Conservation (phyloP, 495 filamentous ascomycete genomes). For the Annulohypoxylon bovei region DNA sequence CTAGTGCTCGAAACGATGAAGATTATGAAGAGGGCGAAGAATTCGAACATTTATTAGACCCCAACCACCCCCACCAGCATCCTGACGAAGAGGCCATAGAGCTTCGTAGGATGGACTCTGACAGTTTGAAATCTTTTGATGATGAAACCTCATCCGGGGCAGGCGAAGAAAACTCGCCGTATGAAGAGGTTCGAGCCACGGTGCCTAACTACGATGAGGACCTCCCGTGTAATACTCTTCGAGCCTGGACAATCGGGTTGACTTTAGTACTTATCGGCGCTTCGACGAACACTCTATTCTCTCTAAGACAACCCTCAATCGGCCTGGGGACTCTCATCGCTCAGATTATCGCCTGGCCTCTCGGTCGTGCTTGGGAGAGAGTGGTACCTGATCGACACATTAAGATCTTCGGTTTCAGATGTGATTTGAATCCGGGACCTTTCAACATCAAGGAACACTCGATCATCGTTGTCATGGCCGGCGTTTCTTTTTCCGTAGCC, state of each 20-base stretch:
- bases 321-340: slow-evolving; percentile 73
- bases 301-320: slow-evolving; percentile 71
- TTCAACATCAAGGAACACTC: slow-evolving; percentile 83
- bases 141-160: slow-evolving; percentile 47
- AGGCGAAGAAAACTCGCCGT: slow-evolving; percentile 68
- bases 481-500: slow-evolving; percentile 67
- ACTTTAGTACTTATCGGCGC: slow-evolving; percentile 72
- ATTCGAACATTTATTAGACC: slow-evolving; percentile 58
- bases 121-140: slow-evolving; percentile 44
- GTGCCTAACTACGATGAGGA: slow-evolving; percentile 73
- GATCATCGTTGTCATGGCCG: slow-evolving; percentile 79
- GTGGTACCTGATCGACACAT: slow-evolving; percentile 62
- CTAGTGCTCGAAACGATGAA: slow-evolving; percentile 37
- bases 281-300: slow-evolving; percentile 76
- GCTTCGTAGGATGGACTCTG: slow-evolving; percentile 36
- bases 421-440: slow-evolving; percentile 72
- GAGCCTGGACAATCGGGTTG: slow-evolving; percentile 78
- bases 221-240: slow-evolving; percentile 73
- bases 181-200: slow-evolving; percentile 72
- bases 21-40: slow-evolving; percentile 54
- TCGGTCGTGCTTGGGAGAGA: slow-evolving; percentile 66
- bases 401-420: slow-evolving; percentile 63
- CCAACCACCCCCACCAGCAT: slow-evolving; percentile 55
- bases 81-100: slow-evolving; percentile 46
- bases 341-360: slow-evolving; percentile 75